These are phyloP conservation scores for Tylopilus balloui DNA, from an alignment of 768 basidiomycete species.

Conservation along the genomic window DNA sequence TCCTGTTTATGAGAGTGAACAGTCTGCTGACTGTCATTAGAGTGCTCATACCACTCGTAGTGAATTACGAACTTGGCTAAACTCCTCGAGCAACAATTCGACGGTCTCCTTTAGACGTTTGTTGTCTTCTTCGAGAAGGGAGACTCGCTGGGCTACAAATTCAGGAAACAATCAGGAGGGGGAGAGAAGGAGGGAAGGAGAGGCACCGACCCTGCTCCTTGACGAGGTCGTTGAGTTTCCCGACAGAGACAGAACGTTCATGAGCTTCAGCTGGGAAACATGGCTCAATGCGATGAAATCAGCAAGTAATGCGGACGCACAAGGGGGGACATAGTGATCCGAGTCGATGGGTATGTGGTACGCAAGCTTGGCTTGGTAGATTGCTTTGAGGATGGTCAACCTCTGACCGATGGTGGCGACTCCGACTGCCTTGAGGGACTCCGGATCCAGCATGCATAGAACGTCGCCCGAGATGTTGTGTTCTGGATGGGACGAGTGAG, in stretches of 20 bases:
- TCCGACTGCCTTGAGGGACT: constrained; percentile 81
- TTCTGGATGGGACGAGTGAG: constrained; percentile 43
- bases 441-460: constrained; percentile 78
- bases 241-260: constrained; percentile 55
- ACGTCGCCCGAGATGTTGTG: constrained; percentile 92
- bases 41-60: constrained; percentile 16
- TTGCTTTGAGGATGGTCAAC: constrained; percentile 84
- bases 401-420: constrained; percentile 89
- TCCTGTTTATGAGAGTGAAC: constrained; percentile 23
- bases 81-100: constrained; percentile 63
- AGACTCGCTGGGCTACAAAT: constrained; percentile 61
- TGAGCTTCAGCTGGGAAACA: constrained; percentile 49
- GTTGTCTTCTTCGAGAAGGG: constrained; percentile 74
- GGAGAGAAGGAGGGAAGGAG: neutral
- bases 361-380: constrained; percentile 84
- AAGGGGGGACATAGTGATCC: constrained; percentile 85
- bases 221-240: constrained; percentile 61
- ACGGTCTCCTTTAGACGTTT: constrained; percentile 59
- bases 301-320: constrained; percentile 42
- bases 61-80: constrained; percentile 41
- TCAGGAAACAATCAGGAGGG: constrained; percentile 2
- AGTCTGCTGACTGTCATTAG: constrained; percentile 3
- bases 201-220: constrained; percentile 64
- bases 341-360: constrained; percentile 79
- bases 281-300: neutral